Evolutionary conservation across 202 grass and related monocot species (phyloP), one percentile per base, ranked within the genome.

Genomic region (Elaeis oleifera): DNA sequence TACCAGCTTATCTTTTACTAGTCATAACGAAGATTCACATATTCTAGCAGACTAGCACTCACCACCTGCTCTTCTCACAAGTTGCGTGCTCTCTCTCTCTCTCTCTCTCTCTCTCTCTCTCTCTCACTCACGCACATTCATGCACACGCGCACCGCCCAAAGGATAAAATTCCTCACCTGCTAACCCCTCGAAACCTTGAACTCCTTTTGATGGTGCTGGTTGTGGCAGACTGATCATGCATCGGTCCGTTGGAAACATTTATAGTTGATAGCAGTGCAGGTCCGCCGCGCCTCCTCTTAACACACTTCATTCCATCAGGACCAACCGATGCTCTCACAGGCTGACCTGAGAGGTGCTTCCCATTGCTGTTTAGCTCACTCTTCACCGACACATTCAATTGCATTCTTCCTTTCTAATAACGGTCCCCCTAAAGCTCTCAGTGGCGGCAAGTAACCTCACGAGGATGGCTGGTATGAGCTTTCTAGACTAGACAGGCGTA

Each of bases 181-280:
- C 85, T 89, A 0, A 89, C 85, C 9, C 85, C 85, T 19, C 80
- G 79, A 56, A 89, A 89, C 77, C 74, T 77, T 3, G 85, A 89
- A 58, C 85, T 89, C 53, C 85, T 77, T 70, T 84, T 89, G 1
- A 62, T 17, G 3, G 74, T 77, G 70, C 72, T 79, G 60, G 64
- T 53, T 17, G 32, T 23, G 5, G 23, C 31, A 17, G 76, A 29
- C 54, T 80, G 75, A 58, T 76, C 73, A 50, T 78, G 48, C 44
- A 61, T 56, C 49, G 67, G 54, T 1, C 53, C 62, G 16, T 68
- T 68, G 48, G 63, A 18, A 6, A 32, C 26, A 9, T 59, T 21
- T 8, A 68, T 63, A 7, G 64, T 61, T 2, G 56, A 49, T 0
- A 79, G 63, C 54, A 67, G 19, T 7, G 70, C 23, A 51, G 85